Base-by-base conservation (phyloP, 176 grass and related monocot species). In the Ensete glaucum region DNA sequence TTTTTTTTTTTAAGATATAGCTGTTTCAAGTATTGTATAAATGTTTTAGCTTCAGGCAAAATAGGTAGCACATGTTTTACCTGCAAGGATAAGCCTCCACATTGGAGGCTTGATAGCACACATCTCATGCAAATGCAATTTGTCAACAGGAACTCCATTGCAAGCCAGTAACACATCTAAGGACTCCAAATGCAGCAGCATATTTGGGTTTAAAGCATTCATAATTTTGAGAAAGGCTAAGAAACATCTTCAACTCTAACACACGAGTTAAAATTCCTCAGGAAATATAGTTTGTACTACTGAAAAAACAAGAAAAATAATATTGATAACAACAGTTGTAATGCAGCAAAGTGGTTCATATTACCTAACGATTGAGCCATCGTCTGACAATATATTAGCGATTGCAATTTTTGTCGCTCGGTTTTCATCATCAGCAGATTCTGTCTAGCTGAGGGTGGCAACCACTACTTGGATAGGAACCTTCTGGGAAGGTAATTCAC, bases 401-500 rank as follows among this genome's bases (percentile, higher is more conserved):
- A 19, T 4, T 17, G 53, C 53, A 23, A 11, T 56, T 54, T 74
- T 56, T 56, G 23, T 29, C 22, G n/a, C 21, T 2, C 22, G 53
- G 15, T 55, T 55, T 74, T 50, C 11, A 26, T 23, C 72, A 19
- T 34, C 50, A 2, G 22, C 20, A 29, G 76, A 54, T 77, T 91
- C 88, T 34, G 24, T 60, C 14, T 34, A n/a, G 1, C 20, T 69
- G 58, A 15, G 67, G 21, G n/a, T 53, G 68, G 21, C 50, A 66
- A 74, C 48, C 22, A 58, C 19, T n/a, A 68, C 78, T 53, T 71
- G 21, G 54, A 72, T 2, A 21, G 60, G 2, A 11, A 82, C 69
- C 52, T 93, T 91, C 71, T 89, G 80, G 64, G 75, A 75, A 70
- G 90, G 79, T 67, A 98, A 64, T 52, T 98, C 90, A 54, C 82